Base-by-base conservation (phyloP, 345 rosid species). In the Eutrema heterophyllum region DNA sequence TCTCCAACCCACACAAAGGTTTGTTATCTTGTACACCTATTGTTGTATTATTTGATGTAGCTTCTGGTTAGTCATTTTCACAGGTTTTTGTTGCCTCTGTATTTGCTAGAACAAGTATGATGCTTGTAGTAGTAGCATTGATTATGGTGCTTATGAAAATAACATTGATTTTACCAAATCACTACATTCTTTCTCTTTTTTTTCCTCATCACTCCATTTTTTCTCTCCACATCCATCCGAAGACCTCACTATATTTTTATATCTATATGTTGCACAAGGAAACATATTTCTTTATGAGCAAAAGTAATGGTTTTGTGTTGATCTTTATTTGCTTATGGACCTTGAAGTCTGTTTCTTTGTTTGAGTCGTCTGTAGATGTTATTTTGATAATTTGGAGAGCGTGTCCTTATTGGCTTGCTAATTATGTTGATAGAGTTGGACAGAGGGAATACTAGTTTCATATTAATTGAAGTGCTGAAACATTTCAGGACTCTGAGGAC, bases 1-100 rank as follows among this genome's bases (percentile, higher is more conserved):
- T 92, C 99, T 64, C 98, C 99, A 44, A 88, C 90, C 54, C 79
- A 79, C 79, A 72, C 92, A 70, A 92, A 95, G 99, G 99, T 95
- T 79, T 79, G 84, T 51, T 55, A n/a, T 73, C 55, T 32, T 71
- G 33, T 53, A 41, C 41, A 33, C 21, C 16, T 39, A 1, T 35
- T 41, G 39, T 11, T 43, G 12, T 40, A 9, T 59, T 21, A 53
- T n/a, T 53, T 54, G 59, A 29, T 26, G 39, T 58, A 33, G 40
- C 41, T 39, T 81, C 24, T 12, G 16, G 38, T 53, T 51, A 41
- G 27, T 39, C 33, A 41, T 0, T 45, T 35, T 77, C 21, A 9
- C 12, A 44, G 38, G 6, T 33, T 75, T 57, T 40, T 73, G 35
- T 36, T 76, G 35, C 59, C 45, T 76, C 51, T 15, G 3, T 61